These are phyloP conservation scores for Naganishia randhawae DNA, from an alignment of 768 basidiomycete genomes.

Conservation along the genomic window DNA sequence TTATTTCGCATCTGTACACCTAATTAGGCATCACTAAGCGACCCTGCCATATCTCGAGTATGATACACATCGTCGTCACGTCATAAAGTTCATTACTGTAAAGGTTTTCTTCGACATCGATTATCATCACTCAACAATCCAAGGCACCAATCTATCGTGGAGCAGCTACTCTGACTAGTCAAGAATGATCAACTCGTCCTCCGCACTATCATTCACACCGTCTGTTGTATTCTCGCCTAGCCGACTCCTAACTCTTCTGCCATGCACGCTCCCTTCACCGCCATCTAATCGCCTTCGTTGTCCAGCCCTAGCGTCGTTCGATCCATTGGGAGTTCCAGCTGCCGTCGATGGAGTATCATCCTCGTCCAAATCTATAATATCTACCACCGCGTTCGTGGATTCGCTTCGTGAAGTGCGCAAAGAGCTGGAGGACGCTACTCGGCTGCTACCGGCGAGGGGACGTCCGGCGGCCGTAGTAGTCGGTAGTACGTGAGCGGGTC, in stretches of 20 bases:
- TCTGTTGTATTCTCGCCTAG: neutral
- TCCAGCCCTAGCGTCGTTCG: slow-evolving; percentile 7
- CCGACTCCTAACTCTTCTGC: slow-evolving; percentile 16
- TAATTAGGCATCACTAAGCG: neutral
- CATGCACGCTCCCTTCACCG: slow-evolving; percentile 5
- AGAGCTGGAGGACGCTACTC: slow-evolving; percentile 7
- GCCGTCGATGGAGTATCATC: neutral
- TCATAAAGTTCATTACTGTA: slow-evolving; percentile 4
- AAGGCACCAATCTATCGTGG: neutral
- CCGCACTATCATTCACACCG: neutral
- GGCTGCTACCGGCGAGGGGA: slow-evolving; percentile 14
- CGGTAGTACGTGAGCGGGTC: slow-evolving; percentile 10
- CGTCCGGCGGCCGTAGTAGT: neutral
- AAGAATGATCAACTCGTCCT: slow-evolving; percentile 13
- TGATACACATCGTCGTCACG: neutral
- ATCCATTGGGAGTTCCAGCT: neutral
- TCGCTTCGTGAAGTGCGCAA: slow-evolving; percentile 1
- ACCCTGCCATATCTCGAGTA: neutral
- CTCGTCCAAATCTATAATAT: slow-evolving; percentile 18
- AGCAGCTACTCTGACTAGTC: neutral
- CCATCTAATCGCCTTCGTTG: slow-evolving; percentile 3
- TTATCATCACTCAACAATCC: neutral
- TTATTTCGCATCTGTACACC: neutral
- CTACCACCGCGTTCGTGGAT: slow-evolving; percentile 11
- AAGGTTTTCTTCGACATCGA: neutral